Evolutionary conservation across 2,329 filamentous ascomycete species (phyloP).

Genomic region (Ilyonectria sp.): DNA sequence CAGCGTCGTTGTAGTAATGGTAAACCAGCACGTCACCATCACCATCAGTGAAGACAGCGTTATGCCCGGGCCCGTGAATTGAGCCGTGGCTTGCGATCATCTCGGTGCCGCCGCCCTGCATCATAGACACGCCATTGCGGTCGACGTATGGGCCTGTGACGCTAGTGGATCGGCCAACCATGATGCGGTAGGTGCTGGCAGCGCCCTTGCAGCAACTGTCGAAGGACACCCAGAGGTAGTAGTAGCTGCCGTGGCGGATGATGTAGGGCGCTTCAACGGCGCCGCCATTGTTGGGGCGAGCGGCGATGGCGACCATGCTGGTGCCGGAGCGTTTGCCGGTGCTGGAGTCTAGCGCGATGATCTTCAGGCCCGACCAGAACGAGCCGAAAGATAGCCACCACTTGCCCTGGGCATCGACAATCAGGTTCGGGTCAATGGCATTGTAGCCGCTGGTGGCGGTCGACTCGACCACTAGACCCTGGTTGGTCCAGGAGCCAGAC

Average conservation of each 20-base stretch:
- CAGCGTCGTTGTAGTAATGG: slow-evolving; percentile 49
- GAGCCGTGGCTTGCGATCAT: slow-evolving; percentile 48
- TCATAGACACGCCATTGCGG: slow-evolving; percentile 44
- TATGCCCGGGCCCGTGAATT: slow-evolving; percentile 51
- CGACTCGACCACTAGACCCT: slow-evolving; percentile 48
- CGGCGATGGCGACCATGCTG: slow-evolving; percentile 45
- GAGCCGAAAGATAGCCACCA: slow-evolving; percentile 54
- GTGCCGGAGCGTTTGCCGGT: slow-evolving; percentile 46
- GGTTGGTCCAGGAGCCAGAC: slow-evolving; percentile 50
- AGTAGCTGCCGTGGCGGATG: slow-evolving; percentile 46
- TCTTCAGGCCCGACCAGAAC: slow-evolving; percentile 53
- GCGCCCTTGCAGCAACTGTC: slow-evolving; percentile 51
- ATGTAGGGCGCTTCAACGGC: slow-evolving; percentile 52
- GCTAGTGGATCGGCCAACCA: slow-evolving; percentile 51
- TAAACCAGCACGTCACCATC: slow-evolving; percentile 52
- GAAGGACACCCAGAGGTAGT: slow-evolving; percentile 53
- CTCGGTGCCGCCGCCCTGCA: slow-evolving; percentile 49
- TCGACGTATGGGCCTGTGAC: slow-evolving; percentile 50
- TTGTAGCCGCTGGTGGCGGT: slow-evolving; percentile 45
- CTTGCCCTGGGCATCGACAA: slow-evolving; percentile 46
- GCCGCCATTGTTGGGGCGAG: slow-evolving; percentile 39
- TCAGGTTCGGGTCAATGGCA: slow-evolving; percentile 50
- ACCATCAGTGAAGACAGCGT: slow-evolving; percentile 49
- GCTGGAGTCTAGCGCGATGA: slow-evolving; percentile 45
- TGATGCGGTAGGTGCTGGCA: slow-evolving; percentile 50